A percentile compares a stretch with the other conserved stretches of the same genome.
Evolutionary conservation across 495 filamentous ascomycete species (phyloP).

Genomic region (Penicillium mononematosum): DNA sequence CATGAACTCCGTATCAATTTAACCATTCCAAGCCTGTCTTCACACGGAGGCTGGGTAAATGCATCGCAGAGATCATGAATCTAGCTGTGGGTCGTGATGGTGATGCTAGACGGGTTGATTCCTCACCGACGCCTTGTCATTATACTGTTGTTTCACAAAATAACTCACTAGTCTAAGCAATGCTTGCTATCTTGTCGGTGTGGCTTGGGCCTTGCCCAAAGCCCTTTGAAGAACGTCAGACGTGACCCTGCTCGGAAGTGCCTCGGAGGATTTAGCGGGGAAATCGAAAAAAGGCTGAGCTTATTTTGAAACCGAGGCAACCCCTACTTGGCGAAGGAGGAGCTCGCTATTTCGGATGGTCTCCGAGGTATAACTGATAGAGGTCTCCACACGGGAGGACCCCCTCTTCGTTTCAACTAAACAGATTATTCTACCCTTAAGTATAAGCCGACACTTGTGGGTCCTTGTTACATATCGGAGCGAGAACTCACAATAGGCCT

Average conservation of each 20-base stretch:
- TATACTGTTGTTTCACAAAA: constrained; percentile 10
- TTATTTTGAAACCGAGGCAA: neutral
- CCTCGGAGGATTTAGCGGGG: neutral
- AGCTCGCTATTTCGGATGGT: neutral
- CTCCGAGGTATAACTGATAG: neutral
- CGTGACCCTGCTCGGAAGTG: neutral
- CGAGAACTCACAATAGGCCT: no score
- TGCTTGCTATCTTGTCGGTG: neutral
- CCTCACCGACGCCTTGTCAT: neutral
- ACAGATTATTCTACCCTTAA: no score
- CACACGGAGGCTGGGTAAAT: constrained; percentile 7
- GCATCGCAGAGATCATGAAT: neutral
- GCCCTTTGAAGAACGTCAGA: constrained; percentile 3
- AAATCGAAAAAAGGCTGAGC: neutral
- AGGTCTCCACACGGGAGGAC: neutral
- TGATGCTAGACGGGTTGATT: neutral
- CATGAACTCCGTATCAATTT: neutral
- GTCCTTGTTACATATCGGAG: no score
- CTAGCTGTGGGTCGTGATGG: neutral
- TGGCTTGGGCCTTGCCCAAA: neutral
- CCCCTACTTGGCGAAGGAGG: neutral
- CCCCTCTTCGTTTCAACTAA: neutral
- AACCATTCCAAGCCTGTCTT: neutral
- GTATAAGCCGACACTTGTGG: no score
- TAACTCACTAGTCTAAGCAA: constrained; percentile 4